Percentiles rank a stretch among this genome's conserved stretches.
Conservation (phyloP, 306 rosid species). For the Cicer pinnatifidum region DNA sequence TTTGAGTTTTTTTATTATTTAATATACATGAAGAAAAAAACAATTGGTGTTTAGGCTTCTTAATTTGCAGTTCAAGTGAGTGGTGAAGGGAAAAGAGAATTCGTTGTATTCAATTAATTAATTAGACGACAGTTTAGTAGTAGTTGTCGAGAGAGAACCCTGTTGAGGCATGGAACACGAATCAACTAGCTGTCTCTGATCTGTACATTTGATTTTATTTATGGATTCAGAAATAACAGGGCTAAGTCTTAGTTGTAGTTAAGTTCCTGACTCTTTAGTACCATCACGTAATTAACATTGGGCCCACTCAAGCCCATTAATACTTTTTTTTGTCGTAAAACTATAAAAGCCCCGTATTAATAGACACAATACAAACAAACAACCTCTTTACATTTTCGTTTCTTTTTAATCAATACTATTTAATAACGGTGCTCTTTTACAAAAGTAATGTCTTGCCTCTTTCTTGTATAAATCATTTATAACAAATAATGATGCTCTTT, state of each 20-base stretch:
- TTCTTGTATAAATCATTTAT: too few species aligned
- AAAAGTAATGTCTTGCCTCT: too few species aligned
- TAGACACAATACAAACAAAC: background rate
- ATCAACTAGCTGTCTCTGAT: constrained; percentile 35
- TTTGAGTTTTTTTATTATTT: too few species aligned
- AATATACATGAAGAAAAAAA: too few species aligned
- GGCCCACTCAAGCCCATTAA: constrained; percentile 41
- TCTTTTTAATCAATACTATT: too few species aligned
- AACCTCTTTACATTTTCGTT: background rate
- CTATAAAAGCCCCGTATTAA: background rate
- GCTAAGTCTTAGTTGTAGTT: constrained; percentile 36
- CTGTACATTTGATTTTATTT: constrained; percentile 32
- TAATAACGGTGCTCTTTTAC: too few species aligned
- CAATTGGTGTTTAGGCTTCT: too few species aligned
- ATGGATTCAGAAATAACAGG: constrained; percentile 33
- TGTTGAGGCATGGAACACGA: constrained; percentile 27
- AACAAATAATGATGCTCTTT: too few species aligned
- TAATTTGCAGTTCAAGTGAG: background rate
- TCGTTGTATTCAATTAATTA: background rate
- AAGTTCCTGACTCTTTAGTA: constrained; percentile 34
- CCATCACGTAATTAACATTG: constrained; percentile 27
- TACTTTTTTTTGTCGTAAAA: background rate
- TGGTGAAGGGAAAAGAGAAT: background rate
- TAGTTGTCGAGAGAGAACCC: constrained; percentile 14
- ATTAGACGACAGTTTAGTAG: constrained; percentile 16